Evolutionary conservation across 768 basidiomycete species (phyloP).

Genomic region (Amyloporia xantha): DNA sequence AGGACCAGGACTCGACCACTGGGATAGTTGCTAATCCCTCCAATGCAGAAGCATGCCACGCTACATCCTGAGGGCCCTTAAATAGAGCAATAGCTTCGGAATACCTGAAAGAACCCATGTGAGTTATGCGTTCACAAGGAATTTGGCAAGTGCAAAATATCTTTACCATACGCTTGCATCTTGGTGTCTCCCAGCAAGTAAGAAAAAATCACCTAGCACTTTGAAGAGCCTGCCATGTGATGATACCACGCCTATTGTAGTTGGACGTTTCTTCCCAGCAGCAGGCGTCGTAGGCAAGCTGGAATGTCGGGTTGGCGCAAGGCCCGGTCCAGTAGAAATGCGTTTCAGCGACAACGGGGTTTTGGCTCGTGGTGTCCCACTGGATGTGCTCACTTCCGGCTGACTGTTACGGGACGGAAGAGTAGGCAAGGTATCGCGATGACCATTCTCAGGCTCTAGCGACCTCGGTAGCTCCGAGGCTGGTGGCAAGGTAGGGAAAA

Average conservation of each 20-base stretch:
- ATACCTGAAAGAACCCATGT: slow-evolving; percentile 48
- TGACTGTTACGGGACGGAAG: slow-evolving; percentile 47
- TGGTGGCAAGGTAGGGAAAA: slow-evolving; percentile 58
- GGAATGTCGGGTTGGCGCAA: slow-evolving; percentile 41
- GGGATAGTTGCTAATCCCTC: slow-evolving; percentile 80
- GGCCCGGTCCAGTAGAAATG: slow-evolving; percentile 37
- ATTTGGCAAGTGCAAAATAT: slow-evolving; percentile 7
- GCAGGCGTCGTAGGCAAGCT: slow-evolving; percentile 34
- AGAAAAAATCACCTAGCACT: slow-evolving; percentile 80
- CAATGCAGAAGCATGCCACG: slow-evolving; percentile 86
- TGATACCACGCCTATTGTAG: slow-evolving; percentile 58
- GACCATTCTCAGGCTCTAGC: slow-evolving; percentile 38
- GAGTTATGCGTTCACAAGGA: not conserved
- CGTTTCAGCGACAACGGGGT: slow-evolving; percentile 40
- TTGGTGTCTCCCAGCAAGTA: slow-evolving; percentile 77
- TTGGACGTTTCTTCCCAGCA: slow-evolving; percentile 51
- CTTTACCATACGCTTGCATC: slow-evolving; percentile 76
- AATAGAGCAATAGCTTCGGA: slow-evolving; percentile 78
- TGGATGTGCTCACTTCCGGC: slow-evolving; percentile 41
- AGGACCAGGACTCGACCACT: slow-evolving; percentile 80
- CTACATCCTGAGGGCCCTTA: slow-evolving; percentile 63
- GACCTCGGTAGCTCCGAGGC: slow-evolving; percentile 54
- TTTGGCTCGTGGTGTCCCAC: slow-evolving; percentile 20
- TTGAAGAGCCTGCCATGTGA: slow-evolving; percentile 86
- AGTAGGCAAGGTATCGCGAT: slow-evolving; percentile 37